A percentile compares a stretch with the other conserved stretches of the same genome.
phyloP scores from a whole-genome alignment of 768 basidiomycete genomes.

The Fomitopsis pulvina region DNA sequence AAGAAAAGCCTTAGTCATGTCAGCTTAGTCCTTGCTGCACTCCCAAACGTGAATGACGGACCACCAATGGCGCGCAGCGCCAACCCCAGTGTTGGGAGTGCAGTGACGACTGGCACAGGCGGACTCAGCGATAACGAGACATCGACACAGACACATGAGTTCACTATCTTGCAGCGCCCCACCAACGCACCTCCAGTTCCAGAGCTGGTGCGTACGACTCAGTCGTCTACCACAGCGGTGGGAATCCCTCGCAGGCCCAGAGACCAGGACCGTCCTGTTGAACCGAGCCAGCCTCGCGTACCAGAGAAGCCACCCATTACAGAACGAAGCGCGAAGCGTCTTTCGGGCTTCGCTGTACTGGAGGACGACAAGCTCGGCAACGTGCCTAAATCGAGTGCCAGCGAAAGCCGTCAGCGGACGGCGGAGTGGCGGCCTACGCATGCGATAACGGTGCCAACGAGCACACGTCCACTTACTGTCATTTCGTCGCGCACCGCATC shows the following conservation, averaged over 20 bases:
- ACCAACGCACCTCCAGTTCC: not conserved
- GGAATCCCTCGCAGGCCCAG: not conserved
- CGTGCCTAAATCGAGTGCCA: not conserved
- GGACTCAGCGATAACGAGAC: not conserved
- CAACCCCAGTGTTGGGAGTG: constrained; percentile 20
- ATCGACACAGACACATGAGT: not conserved
- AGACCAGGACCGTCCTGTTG: not conserved
- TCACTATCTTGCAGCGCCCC: not conserved
- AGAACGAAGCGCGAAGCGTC: not conserved
- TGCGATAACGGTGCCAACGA: not conserved
- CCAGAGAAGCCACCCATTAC: not conserved
- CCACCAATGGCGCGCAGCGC: constrained; percentile 15
- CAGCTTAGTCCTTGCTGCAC: constrained; percentile 18
- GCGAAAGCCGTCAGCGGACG: not conserved
- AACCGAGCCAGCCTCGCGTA: not conserved
- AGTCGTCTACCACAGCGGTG: not conserved
- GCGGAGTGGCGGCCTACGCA: no score
- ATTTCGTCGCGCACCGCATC: not conserved
- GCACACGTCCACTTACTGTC: constrained; percentile 2
- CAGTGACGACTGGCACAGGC: constrained; percentile 1
- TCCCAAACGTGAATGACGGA: constrained; percentile 19
- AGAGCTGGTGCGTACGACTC: not conserved
- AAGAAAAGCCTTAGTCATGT: constrained; percentile 23
- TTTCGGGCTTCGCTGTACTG: not conserved
- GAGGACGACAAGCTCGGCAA: not conserved